These are phyloP conservation scores for Ophiostoma pallidulum DNA, from an alignment of 2,329 filamentous ascomycete genomes.

Conservation along the genomic window DNA sequence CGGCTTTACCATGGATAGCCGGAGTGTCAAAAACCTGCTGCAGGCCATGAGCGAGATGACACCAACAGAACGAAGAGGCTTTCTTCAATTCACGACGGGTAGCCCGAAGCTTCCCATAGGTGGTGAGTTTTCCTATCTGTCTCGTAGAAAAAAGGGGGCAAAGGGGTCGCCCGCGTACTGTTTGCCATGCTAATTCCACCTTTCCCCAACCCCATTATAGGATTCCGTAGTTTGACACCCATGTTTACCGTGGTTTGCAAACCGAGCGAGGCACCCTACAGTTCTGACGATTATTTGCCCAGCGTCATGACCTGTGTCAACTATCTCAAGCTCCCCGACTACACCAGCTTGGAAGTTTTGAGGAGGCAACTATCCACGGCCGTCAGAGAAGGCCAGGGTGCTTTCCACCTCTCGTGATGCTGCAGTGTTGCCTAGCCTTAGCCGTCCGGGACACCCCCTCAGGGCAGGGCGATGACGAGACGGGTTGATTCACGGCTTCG, in stretches of 20 bases:
- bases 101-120: conserved; percentile 97
- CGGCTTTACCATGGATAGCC: conserved; percentile 97
- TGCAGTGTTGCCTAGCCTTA: background rate
- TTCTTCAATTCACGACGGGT: conserved; percentile 94
- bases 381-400: conserved; percentile 91
- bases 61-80: conserved; percentile 69
- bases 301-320: conserved; percentile 99
- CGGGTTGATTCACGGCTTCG: no score
- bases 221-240: conserved; percentile 91
- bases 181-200: conserved; percentile 23
- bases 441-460: no score
- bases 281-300: conserved; percentile 94
- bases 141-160: no score
- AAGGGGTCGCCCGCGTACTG: no score
- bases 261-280: conserved; percentile 88
- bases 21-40: conserved; percentile 83
- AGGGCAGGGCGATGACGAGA: no score
- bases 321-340: conserved; percentile 95
- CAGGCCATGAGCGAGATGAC: conserved; percentile 89
- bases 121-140: conserved; percentile 49
- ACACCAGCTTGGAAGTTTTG: conserved; percentile 69
- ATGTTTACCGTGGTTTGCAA: conserved; percentile 99
- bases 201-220: conserved; percentile 37
- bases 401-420: conserved; percentile 79
- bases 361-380: conserved; percentile 71